phyloP scores from a whole-genome alignment of 2,329 filamentous ascomycete species.

The Verticillium alfalfae region DNA sequence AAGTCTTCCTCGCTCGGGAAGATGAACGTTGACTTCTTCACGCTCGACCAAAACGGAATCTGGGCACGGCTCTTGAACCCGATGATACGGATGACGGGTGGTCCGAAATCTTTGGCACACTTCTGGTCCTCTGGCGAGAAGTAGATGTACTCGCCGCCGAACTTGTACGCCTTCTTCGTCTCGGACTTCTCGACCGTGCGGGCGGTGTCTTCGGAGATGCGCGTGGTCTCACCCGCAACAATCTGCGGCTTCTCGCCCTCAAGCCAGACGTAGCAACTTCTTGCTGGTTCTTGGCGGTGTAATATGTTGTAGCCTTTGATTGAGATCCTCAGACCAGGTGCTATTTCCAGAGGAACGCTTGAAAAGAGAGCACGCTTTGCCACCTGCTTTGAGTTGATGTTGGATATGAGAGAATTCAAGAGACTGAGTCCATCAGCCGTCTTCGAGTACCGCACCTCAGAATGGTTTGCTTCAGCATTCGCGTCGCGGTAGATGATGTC shows the following conservation, averaged over 20 bases:
- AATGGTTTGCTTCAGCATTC: constrained; percentile 56
- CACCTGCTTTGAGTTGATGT: constrained; percentile 85
- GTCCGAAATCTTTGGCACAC: constrained; percentile 71
- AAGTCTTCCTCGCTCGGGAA: constrained; percentile 90
- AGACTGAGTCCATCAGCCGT: constrained; percentile 72
- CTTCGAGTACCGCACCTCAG: constrained; percentile 55
- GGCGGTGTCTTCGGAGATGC: constrained; percentile 72
- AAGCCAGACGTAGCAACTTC: constrained; percentile 83
- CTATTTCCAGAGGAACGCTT: constrained; percentile 81
- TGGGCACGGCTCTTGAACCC: constrained; percentile 81
- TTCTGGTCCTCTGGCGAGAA: constrained; percentile 84
- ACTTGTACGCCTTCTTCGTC: constrained; percentile 89
- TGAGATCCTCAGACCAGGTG: constrained; percentile 77
- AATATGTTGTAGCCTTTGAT: constrained; percentile 91
- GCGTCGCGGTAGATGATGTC: constrained; percentile 87
- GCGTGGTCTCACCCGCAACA: constrained; percentile 66
- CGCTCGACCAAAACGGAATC: constrained; percentile 77
- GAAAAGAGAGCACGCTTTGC: constrained; percentile 83
- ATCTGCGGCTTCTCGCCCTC: constrained; percentile 83
- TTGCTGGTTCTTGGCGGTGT: constrained; percentile 74
- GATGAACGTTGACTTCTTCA: constrained; percentile 84
- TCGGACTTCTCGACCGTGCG: constrained; percentile 74
- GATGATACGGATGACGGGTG: constrained; percentile 79
- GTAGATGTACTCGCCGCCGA: constrained; percentile 82
- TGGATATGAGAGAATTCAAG: constrained; percentile 74